These are phyloP conservation scores for Amaranthus cruentus DNA, from an alignment of 148 eudicot species.

Conservation along the genomic window DNA sequence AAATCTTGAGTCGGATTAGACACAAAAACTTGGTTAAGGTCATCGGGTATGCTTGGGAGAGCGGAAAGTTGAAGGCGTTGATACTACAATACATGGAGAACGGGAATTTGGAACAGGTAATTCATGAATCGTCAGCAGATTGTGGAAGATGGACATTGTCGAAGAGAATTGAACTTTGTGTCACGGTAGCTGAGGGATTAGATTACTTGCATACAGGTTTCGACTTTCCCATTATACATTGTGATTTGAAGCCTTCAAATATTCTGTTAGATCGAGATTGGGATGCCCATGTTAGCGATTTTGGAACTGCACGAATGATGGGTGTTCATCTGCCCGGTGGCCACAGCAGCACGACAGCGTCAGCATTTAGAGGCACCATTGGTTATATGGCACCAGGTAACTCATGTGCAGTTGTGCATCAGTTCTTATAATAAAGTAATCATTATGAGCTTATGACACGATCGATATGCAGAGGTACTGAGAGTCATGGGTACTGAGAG, in stretches of 20 bases:
- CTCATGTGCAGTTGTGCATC: neutral
- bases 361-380: conserved; percentile 78
- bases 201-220: conserved; percentile 82
- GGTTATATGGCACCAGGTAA: conserved; percentile 98
- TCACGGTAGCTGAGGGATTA: conserved; percentile 60
- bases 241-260: conserved; percentile 93
- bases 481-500: too few relatives aligned
- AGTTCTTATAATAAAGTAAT: neutral
- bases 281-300: conserved; percentile 83
- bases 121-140: conserved; percentile 45
- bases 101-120: conserved; percentile 66
- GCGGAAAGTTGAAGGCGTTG: conserved; percentile 66
- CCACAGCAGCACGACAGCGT: conserved; percentile 38
- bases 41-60: conserved; percentile 92
- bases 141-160: conserved; percentile 45
- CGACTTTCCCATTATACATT: conserved; percentile 74
- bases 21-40: conserved; percentile 87
- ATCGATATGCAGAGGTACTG: neutral
- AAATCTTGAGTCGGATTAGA: conserved; percentile 54
- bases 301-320: conserved; percentile 84
- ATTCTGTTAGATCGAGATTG: conserved; percentile 65
- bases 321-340: conserved; percentile 53
- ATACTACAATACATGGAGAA: conserved; percentile 87
- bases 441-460: neutral
- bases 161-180: conserved; percentile 46